Percentiles rank a stretch among this genome's conserved stretches.
Evolutionary conservation across 257 asterid species (phyloP).

Genomic region (Solanum ossicruentum): DNA sequence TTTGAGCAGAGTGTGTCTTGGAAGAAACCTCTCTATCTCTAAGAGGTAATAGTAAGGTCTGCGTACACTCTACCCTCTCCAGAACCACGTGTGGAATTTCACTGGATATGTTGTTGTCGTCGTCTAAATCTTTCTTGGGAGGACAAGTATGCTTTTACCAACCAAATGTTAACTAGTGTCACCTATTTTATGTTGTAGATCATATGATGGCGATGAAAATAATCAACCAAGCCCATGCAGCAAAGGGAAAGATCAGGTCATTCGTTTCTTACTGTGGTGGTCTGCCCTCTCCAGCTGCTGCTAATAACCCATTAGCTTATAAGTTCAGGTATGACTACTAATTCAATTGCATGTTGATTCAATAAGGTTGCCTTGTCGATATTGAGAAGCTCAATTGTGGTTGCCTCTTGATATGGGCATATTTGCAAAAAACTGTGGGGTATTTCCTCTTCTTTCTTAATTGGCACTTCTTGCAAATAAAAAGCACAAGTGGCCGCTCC

Average conservation of each 20-base stretch:
- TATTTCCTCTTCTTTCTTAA: background rate
- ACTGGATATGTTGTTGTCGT: too few species aligned
- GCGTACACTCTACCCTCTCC: too few species aligned
- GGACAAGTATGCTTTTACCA: background rate
- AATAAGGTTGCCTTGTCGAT: background rate
- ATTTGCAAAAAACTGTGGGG: background rate
- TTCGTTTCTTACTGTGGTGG: constrained; percentile 92
- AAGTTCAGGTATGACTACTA: constrained; percentile 63
- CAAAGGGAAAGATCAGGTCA: constrained; percentile 82
- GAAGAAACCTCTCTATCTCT: too few species aligned
- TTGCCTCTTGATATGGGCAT: background rate
- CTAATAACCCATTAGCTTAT: constrained; percentile 88
- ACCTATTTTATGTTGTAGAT: constrained; percentile 26
- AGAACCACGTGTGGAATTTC: too few species aligned
- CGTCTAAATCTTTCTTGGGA: background rate
- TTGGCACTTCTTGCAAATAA: background rate
- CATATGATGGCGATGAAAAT: constrained; percentile 99
- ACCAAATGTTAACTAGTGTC: background rate
- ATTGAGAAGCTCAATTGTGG: background rate
- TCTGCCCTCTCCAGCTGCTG: constrained; percentile 93
- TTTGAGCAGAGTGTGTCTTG: too few species aligned
- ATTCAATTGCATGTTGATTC: background rate
- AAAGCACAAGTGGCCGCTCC: background rate
- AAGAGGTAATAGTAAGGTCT: too few species aligned
- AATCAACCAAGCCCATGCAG: constrained; percentile 64